Base-by-base conservation (phyloP, 768 basidiomycete species). In the Mycena leptocephala region DNA sequence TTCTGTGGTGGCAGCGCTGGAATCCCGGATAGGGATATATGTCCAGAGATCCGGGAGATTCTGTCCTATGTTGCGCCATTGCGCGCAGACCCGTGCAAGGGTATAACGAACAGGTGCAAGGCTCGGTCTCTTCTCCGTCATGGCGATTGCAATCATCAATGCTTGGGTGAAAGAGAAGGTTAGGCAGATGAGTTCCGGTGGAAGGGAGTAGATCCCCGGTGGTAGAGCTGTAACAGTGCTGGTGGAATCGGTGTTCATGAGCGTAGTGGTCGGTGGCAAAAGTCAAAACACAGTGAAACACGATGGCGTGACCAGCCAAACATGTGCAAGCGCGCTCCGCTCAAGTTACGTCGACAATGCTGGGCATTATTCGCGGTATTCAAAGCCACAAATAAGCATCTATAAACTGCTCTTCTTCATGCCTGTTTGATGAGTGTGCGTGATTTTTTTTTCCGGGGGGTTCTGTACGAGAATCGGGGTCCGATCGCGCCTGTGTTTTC, bases 161-260 rank as follows among this genome's bases (percentile, higher is more conserved):
- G 59, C 59, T 61, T 61, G 59, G 59, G 24, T 37, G 33, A 61
- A 61, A 61, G 59, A 61, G 59, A 61, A 61, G 59, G 37, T 61
- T 39, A 37, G n/a, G 59, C 59, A 61, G 59, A 61, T 61, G 59
- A 61, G 35, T 30, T 61, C 59, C 5, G 35, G 24, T 61, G 59
- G 59, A 61, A 61, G 59, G 35, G 59, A 61, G 35, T 14, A 13
- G 35, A 61, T 61, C 37, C 59, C 24, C n/a, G 16, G 13, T 1
- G 59, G 35, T 22, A 37, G 33, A 37, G 28, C 56, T 33, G 56
- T 16, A 58, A 58, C 14, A 6, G 16, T 61, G 33, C 10, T n/a
- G 59, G 35, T 37, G 20, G 59, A 37, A 59, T 22, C 58, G 33
- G 58, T 8, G 32, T 9, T n/a, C 58, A 59, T 59, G 58, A 20